phyloP scores from a whole-genome alignment of 2,329 filamentous ascomycete genomes.

The Madurella fahalii region DNA sequence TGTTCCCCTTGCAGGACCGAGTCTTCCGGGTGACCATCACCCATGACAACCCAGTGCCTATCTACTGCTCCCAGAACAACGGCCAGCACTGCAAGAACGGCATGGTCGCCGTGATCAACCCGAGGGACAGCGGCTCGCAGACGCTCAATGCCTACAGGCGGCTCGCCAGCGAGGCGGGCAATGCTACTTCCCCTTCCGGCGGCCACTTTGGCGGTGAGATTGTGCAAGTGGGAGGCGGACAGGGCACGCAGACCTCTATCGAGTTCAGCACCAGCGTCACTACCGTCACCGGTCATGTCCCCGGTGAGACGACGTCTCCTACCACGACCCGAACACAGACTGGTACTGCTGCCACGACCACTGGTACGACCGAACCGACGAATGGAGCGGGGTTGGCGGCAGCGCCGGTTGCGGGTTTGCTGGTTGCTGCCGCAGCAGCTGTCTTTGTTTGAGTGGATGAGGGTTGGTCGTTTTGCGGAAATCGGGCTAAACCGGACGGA shows the following conservation, averaged over 20 bases:
- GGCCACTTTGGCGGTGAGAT: constrained; percentile 21
- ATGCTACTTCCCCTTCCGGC: constrained; percentile 17
- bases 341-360: not conserved
- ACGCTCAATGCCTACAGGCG: constrained; percentile 20
- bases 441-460: constrained; percentile 15
- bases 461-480: not conserved
- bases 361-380: not conserved
- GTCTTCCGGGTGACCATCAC: constrained; percentile 44
- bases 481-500: not conserved
- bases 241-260: not conserved
- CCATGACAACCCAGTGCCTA: constrained; percentile 41
- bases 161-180: constrained; percentile 15
- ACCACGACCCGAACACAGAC: not conserved
- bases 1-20: constrained; percentile 8
- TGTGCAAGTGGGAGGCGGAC: not conserved
- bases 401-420: constrained; percentile 14
- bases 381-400: not conserved
- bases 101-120: constrained; percentile 45
- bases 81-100: constrained; percentile 44
- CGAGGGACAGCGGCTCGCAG: constrained; percentile 1
- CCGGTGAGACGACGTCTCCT: not conserved
- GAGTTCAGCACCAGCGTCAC: not conserved
- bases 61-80: constrained; percentile 40
- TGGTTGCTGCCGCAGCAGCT: constrained; percentile 7
- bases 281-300: not conserved